Evolutionary conservation across 345 rosid species (phyloP), one percentile per base, ranked within the genome.

Genomic region (Crucihimalaya himalaica): DNA sequence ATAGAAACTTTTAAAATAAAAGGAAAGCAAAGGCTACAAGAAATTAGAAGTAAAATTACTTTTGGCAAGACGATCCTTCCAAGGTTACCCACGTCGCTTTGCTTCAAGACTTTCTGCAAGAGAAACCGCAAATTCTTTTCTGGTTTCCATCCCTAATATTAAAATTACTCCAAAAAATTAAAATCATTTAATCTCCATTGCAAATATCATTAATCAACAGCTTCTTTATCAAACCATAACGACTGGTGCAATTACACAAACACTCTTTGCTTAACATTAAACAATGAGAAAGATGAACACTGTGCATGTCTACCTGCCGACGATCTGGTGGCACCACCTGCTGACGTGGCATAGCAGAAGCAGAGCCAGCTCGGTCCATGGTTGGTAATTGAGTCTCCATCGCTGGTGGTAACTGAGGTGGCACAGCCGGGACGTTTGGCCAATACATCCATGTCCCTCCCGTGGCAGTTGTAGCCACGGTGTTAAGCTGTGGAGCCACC

Each of bases 41-140:
- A n/a, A 75, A 68, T 51, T 16, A 61, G 31, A 75, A 37, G 74
- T 18, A 40, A 45, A 6, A 0, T 54, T 71, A 92, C 99, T 82
- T 92, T 95, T 57, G 99, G 99, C 37, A 92, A 72, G 74, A 95
- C 99, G 39, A 95, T 95, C 65, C 99, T 86, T 71, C 99, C 99
- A 25, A 90, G 93, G 74, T 84, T 95, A 34, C 99, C 98, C 35
- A 92, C 99, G 69, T 95, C 99, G 76, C 99, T 95, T 74, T 95
- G 99, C 86, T 95, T 95, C 90, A 95, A 80, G 50, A 92, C 98
- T 74, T 95, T 95, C 67, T 92, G 99, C 76, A 92, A 81, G 42
- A 95, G 94, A 86, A 95, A 92, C 84, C 91, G 86, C 88, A 95
- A 67, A 46, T 90, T 95, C 85, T 88, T 92, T 84, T 92, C 98